Conservation (phyloP, 305 asterid genomes). For the Caryopteris hybrid region DNA sequence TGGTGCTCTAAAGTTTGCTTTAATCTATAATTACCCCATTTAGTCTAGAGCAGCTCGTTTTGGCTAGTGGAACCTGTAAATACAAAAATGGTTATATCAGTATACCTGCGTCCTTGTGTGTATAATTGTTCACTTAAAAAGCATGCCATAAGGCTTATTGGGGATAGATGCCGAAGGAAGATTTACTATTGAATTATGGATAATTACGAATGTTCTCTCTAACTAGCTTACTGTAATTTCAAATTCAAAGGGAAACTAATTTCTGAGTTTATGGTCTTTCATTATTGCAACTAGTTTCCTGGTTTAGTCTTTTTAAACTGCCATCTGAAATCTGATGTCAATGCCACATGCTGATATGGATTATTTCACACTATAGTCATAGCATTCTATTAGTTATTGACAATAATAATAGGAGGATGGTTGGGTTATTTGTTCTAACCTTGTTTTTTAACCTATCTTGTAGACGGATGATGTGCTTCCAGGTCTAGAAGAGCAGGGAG, state of each 20-base stretch:
- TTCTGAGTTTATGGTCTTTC: background rate
- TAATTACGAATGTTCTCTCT: background rate
- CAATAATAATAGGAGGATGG: background rate
- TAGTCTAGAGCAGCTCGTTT: too few relatives aligned
- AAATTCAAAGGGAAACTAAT: background rate
- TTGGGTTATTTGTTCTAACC: background rate
- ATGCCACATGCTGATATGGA: background rate
- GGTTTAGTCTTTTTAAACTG: background rate
- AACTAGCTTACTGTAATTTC: constrained; percentile 9
- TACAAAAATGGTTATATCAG: background rate
- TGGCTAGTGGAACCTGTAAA: background rate
- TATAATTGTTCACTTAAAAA: background rate
- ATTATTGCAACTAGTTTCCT: background rate
- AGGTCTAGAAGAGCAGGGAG: constrained; percentile 92
- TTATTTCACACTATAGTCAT: background rate
- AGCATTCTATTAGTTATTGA: background rate
- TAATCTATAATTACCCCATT: too few relatives aligned
- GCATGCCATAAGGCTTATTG: background rate
- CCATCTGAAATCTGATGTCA: background rate
- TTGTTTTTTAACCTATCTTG: constrained; percentile 14
- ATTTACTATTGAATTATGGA: background rate
- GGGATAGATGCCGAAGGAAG: background rate
- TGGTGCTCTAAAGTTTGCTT: background rate
- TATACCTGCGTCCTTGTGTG: too few relatives aligned
- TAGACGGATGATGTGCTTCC: too few relatives aligned